Conservation (phyloP, 208 protist species). For the Herpetomonas samuelpessoai region DNA sequence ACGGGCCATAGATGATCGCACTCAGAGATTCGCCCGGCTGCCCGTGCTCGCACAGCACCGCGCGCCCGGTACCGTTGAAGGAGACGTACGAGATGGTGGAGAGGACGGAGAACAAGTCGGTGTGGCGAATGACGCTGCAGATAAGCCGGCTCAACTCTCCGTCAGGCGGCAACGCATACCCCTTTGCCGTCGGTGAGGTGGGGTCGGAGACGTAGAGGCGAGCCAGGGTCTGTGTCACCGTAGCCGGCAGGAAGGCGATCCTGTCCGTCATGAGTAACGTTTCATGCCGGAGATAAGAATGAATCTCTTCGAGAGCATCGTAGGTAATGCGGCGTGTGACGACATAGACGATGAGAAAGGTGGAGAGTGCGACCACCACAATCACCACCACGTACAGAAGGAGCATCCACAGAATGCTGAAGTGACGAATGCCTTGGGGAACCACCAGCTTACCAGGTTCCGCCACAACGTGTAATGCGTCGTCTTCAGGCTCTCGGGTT, state of each 20-base stretch:
- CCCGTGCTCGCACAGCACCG: neutral
- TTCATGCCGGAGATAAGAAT: neutral
- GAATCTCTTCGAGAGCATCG: neutral
- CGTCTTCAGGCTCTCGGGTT: too few relatives aligned
- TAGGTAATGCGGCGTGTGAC: neutral
- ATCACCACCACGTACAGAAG: neutral
- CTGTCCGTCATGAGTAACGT: neutral
- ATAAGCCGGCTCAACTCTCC: neutral
- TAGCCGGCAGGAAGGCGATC: neutral
- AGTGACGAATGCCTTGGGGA: neutral
- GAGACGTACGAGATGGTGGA: neutral
- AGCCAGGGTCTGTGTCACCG: neutral
- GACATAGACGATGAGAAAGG: neutral
- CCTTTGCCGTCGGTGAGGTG: neutral
- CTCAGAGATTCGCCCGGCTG: neutral
- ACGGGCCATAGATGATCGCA: neutral
- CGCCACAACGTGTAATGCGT: too few relatives aligned
- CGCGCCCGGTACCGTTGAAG: neutral
- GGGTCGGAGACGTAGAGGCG: neutral
- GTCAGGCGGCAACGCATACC: neutral
- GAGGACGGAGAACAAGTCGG: neutral
- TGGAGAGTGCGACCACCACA: neutral
- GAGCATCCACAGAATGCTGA: neutral
- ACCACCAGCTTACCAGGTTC: neutral
- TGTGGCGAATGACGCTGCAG: neutral